These are phyloP conservation scores for slime mould (Dictyostelium discoideum) DNA, from an alignment of 78 protist genomes.

Conservation along the genomic window DNA sequence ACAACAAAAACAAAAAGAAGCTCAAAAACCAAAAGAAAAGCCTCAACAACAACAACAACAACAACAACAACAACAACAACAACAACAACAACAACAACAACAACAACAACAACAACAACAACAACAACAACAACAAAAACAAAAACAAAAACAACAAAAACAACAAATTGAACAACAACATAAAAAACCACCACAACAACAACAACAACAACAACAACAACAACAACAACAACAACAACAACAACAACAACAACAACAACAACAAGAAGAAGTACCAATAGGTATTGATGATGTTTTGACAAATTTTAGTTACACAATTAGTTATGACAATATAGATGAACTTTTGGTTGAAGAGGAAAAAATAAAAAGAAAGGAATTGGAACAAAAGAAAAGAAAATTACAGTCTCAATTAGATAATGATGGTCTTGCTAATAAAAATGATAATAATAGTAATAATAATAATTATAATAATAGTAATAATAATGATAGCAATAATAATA, in stretches of 20 bases:
- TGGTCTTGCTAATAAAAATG: not conserved
- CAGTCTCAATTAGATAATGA: not conserved
- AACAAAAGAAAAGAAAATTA: conserved; percentile 4
- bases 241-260: not conserved
- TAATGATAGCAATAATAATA: not conserved
- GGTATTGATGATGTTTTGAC: not conserved
- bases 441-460: not conserved
- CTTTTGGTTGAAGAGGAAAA: not conserved
- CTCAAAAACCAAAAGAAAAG: not conserved
- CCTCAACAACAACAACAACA: not conserved
- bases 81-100: not conserved
- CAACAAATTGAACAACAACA: not conserved
- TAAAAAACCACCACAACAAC: too few species aligned
- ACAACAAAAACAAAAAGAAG: not conserved
- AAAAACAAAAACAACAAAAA: not conserved
- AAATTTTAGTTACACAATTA: not conserved
- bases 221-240: not conserved
- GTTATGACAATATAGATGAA: not conserved
- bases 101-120: not conserved
- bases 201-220: not conserved
- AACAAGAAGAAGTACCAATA: not conserved
- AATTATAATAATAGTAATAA: not conserved
- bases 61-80: not conserved
- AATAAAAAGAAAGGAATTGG: not conserved
- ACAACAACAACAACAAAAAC: not conserved